phyloP scores from a whole-genome alignment of 495 filamentous ascomycete species.

The Hamigera avellanea region DNA sequence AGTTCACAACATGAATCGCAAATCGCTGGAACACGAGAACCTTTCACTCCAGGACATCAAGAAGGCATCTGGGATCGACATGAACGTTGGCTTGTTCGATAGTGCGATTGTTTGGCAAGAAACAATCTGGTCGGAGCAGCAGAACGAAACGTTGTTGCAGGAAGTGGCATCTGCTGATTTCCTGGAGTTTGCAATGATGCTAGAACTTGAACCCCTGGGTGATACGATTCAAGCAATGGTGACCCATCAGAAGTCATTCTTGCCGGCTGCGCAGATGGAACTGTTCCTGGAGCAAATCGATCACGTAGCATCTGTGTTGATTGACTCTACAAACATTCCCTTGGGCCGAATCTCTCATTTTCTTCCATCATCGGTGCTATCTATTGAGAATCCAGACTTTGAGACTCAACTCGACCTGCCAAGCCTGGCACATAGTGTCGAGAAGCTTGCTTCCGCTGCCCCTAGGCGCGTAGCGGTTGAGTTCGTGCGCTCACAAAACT shows the following conservation, averaged over 20 bases:
- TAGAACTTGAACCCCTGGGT: constrained; percentile 54
- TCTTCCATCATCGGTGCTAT: constrained; percentile 32
- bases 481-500: constrained; percentile 37
- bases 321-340: constrained; percentile 21
- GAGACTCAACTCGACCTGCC: constrained; percentile 4
- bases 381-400: constrained; percentile 38
- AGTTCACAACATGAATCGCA: constrained; percentile 48
- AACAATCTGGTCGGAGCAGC: constrained; percentile 33
- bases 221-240: constrained; percentile 29
- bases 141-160: constrained; percentile 19
- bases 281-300: constrained; percentile 49
- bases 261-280: constrained; percentile 37
- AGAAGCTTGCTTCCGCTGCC: constrained; percentile 31
- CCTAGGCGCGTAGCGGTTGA: constrained; percentile 47
- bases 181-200: constrained; percentile 58
- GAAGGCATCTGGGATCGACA: constrained; percentile 34
- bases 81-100: constrained; percentile 47
- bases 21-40: constrained; percentile 43
- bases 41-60: constrained; percentile 58
- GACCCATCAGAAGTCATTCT: constrained; percentile 38
- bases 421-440: constrained; percentile 39
- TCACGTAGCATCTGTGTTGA: constrained; percentile 32
- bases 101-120: constrained; percentile 71
- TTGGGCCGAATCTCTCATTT: constrained; percentile 20
- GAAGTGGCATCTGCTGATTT: constrained; percentile 47